These are phyloP conservation scores for Gossypium trilobum DNA, from an alignment of 441 rosid genomes.

Conservation along the genomic window DNA sequence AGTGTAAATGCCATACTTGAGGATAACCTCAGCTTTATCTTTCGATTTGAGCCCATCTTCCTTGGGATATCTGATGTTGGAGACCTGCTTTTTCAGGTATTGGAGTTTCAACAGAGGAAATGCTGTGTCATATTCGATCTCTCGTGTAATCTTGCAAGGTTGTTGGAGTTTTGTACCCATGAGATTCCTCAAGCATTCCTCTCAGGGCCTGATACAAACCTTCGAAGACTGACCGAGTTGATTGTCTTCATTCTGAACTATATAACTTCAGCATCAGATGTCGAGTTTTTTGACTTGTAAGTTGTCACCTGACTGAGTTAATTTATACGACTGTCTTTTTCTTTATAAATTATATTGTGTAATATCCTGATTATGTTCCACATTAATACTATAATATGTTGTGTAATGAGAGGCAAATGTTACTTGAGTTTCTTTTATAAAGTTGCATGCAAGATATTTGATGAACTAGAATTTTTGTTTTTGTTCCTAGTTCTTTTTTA, in stretches of 20 bases:
- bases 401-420: slow-evolving; percentile 4
- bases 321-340: slow-evolving; percentile 2
- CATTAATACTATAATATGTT: background rate
- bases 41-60: background rate
- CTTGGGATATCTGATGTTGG: slow-evolving; percentile 8
- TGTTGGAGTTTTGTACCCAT: slow-evolving; percentile 83
- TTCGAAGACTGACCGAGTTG: slow-evolving; percentile 80
- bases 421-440: slow-evolving; percentile 11
- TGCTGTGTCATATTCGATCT: slow-evolving; percentile 84
- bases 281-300: slow-evolving; percentile 90
- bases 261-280: slow-evolving; percentile 71
- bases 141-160: slow-evolving; percentile 79
- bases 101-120: slow-evolving; percentile 23
- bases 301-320: slow-evolving; percentile 22
- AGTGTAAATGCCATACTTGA: background rate
- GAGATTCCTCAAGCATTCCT: slow-evolving; percentile 87
- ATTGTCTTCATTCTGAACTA: slow-evolving; percentile 76
- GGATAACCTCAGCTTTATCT: slow-evolving; percentile 1
- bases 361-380: background rate
- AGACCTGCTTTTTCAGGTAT: slow-evolving; percentile 5
- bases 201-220: slow-evolving; percentile 75
- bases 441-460: slow-evolving; percentile 4
- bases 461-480: background rate
- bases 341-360: background rate
- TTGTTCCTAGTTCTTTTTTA: background rate